Evolutionary conservation across 768 basidiomycete genomes (phyloP), one percentile per base, ranked within the genome.

Genomic region (Amanita jacksonii): DNA sequence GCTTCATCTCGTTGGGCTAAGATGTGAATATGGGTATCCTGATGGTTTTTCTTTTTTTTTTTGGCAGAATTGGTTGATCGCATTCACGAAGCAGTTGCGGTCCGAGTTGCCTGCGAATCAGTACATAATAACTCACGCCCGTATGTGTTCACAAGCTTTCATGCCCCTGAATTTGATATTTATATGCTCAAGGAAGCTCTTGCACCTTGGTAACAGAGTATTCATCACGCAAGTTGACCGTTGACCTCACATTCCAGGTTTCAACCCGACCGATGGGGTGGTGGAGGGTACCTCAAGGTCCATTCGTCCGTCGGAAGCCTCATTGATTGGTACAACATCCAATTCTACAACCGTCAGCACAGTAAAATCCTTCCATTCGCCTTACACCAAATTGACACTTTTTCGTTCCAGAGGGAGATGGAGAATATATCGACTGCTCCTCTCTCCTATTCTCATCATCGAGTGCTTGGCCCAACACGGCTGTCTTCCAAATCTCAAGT

Each of bases 301-400:
- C 65, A 81, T 55, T 42, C 63, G 34, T 51, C 60, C 4, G 76
- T 78, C 13, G 80, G 80, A 5, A 62, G 55, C 49, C 57, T 72
- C 15, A 83, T 83, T 52, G 81, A 83, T 57, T 84, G 78, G 73
- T 79, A 74, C 53, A 73, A 75, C 46, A 81, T 53, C 60, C 39
- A 62, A 57, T 64, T 62, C 49, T 64, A 64, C 35, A 63, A 64
- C 43, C 63, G 60, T 62, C 28, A 45, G 57, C 47, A n/a, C 8
- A 31, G n/a, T 7, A 10, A 41, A n/a, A n/a, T n/a, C n/a, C 15
- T 8, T 28, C 3, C 4, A 5, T 1, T 19, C 19, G 33, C 23
- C 5, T n/a, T 10, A 9, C 4, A 10, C 9, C 31, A 16, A 20
- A 16, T 35, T 5, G n/a, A n/a, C n/a, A 23, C 32, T 8, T 16